Evolutionary conservation across 2,329 filamentous ascomycete genomes (phyloP).

Genomic region (Alternaria ventricosa): DNA sequence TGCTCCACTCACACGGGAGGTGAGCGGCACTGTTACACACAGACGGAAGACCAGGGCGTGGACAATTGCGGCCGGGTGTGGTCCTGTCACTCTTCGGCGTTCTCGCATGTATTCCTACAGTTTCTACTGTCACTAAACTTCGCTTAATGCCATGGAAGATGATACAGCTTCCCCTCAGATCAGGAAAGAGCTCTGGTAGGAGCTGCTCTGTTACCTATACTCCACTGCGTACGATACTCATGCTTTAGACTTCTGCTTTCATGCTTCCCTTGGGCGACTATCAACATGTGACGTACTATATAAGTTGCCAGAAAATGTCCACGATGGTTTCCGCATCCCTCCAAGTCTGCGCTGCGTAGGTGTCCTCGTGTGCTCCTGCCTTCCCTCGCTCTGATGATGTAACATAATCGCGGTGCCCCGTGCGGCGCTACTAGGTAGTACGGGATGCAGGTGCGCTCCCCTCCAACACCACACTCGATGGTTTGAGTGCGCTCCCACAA

Average conservation of each 20-base stretch:
- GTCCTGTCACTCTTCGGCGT: conserved; percentile 21
- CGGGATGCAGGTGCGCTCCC: background rate
- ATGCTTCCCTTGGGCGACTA: background rate
- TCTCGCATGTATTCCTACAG: conserved; percentile 47
- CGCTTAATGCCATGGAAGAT: conserved; percentile 26
- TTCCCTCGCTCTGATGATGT: background rate
- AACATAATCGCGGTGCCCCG: background rate
- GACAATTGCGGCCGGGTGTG: conserved; percentile 1
- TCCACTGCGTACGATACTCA: conserved; percentile 39
- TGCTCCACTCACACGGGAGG: background rate
- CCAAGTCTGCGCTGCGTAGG: background rate
- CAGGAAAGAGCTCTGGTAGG: conserved; percentile 24
- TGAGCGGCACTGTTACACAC: background rate
- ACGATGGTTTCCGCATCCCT: background rate
- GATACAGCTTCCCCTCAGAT: conserved; percentile 16
- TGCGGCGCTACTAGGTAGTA: background rate
- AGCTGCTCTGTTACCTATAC: conserved; percentile 37
- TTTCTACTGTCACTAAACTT: conserved; percentile 50
- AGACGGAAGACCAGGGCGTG: background rate
- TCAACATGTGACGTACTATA: background rate
- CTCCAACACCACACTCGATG: background rate
- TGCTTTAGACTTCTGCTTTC: conserved; percentile 9
- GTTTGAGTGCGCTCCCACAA: background rate
- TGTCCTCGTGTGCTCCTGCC: background rate
- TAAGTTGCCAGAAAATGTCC: background rate